phyloP scores from a whole-genome alignment of 2,329 filamentous ascomycete genomes.

The Botrytis cinerea region DNA sequence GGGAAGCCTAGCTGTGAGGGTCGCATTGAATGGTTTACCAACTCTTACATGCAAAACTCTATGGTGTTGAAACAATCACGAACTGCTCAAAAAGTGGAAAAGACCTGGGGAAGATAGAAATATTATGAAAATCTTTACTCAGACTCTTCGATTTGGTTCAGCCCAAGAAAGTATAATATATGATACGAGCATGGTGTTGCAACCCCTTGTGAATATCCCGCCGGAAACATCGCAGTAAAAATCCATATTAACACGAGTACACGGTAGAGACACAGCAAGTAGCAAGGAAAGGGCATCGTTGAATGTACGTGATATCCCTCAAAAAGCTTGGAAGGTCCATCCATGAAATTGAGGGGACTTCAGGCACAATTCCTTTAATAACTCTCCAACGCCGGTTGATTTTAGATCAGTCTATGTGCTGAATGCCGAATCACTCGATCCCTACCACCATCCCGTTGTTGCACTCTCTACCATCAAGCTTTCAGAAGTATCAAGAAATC shows the following conservation, averaged over 20 bases:
- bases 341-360: constrained; percentile 12
- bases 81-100: background rate
- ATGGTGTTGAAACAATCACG: background rate
- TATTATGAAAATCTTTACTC: background rate
- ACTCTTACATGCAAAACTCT: background rate
- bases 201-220: background rate
- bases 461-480: background rate
- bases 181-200: background rate
- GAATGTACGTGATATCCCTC: background rate
- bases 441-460: background rate
- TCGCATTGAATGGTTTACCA: background rate
- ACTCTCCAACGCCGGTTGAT: background rate
- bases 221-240: background rate
- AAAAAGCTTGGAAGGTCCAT: background rate
- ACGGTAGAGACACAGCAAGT: background rate
- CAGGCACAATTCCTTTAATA: background rate
- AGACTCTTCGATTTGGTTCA: background rate
- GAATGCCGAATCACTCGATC: constrained; percentile 9
- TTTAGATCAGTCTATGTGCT: background rate
- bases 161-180: background rate
- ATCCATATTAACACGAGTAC: background rate
- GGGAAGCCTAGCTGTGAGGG: background rate
- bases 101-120: background rate
- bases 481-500: background rate
- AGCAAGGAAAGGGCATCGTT: background rate